Evolutionary conservation across 208 protist genomes (phyloP).

Genomic region (Trypanosoma conorhini): DNA sequence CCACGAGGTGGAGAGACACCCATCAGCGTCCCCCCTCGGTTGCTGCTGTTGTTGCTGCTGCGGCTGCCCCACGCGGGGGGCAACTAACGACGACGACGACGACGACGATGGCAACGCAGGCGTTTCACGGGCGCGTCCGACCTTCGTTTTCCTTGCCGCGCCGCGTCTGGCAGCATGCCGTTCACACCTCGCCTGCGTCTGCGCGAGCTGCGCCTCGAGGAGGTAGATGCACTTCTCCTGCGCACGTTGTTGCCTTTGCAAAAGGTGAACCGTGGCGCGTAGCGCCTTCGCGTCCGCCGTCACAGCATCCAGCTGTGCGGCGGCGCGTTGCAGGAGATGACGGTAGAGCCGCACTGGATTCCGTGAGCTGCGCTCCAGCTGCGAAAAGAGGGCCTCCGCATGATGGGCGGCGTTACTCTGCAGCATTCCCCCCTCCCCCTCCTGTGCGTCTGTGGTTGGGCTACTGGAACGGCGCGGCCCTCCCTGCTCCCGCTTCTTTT

Average conservation of each 20-base stretch:
- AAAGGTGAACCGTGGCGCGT: neutral
- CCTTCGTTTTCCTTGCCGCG: neutral
- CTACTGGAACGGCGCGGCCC: neutral
- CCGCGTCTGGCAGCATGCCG: neutral
- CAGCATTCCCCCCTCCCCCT: neutral
- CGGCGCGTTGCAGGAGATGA: slow-evolving; percentile 21
- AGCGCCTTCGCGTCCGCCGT: neutral
- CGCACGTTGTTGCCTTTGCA: neutral
- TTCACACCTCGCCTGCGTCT: neutral
- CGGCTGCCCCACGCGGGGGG: neutral
- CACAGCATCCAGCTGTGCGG: slow-evolving; percentile 11
- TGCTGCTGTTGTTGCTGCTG: neutral
- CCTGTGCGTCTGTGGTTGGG: neutral
- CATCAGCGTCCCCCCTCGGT: neutral
- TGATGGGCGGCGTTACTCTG: neutral
- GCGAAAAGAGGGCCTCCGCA: slow-evolving; percentile 13
- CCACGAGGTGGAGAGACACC: neutral
- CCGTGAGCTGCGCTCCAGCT: slow-evolving; percentile 17
- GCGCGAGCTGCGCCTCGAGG: neutral
- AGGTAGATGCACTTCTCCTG: neutral
- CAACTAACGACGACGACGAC: neutral
- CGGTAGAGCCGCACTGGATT: slow-evolving; percentile 25
- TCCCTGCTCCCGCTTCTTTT: neutral
- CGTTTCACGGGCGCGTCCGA: neutral
- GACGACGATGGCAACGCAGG: neutral